Evolutionary conservation across 441 rosid genomes (phyloP).

Genomic region (Gossypium gossypioides): DNA sequence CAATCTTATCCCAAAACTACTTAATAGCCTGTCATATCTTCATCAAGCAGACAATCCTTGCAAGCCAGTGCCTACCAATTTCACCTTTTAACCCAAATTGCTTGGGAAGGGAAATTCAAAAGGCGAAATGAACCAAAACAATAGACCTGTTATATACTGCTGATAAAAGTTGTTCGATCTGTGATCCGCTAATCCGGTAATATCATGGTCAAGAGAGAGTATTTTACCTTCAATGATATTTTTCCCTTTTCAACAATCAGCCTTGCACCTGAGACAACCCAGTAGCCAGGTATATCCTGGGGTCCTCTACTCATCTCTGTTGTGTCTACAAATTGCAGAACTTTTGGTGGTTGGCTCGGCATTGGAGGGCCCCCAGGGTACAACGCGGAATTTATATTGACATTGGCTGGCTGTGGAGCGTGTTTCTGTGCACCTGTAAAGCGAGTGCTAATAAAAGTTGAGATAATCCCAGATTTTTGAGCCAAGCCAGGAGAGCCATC

Average conservation of each 20-base stretch:
- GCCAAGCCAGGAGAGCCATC: conserved; percentile 77
- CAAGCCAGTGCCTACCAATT: background rate
- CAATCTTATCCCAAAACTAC: too few species aligned
- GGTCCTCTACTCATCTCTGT: conserved; percentile 93
- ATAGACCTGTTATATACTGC: background rate
- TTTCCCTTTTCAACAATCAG: conserved; percentile 76
- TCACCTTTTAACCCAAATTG: background rate
- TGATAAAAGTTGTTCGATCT: background rate
- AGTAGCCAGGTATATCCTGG: conserved; percentile 90
- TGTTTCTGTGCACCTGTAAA: conserved; percentile 73
- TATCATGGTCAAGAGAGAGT: conserved; percentile 65
- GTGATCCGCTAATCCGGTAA: conserved; percentile 28
- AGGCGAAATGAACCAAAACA: background rate
- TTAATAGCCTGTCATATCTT: too few species aligned
- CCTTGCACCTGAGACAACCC: conserved; percentile 94
- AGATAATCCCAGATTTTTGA: conserved; percentile 77
- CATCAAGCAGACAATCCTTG: background rate
- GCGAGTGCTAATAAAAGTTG: conserved; percentile 77
- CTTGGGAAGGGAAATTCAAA: background rate
- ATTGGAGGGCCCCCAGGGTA: conserved; percentile 96
- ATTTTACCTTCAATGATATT: conserved; percentile 82
- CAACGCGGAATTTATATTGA: conserved; percentile 84
- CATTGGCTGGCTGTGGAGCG: conserved; percentile 71
- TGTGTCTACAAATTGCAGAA: conserved; percentile 76
- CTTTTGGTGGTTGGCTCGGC: conserved; percentile 75